These are phyloP conservation scores for Talaromyces trachyspermus DNA, from an alignment of 495 filamentous ascomycete genomes.

Conservation along the genomic window DNA sequence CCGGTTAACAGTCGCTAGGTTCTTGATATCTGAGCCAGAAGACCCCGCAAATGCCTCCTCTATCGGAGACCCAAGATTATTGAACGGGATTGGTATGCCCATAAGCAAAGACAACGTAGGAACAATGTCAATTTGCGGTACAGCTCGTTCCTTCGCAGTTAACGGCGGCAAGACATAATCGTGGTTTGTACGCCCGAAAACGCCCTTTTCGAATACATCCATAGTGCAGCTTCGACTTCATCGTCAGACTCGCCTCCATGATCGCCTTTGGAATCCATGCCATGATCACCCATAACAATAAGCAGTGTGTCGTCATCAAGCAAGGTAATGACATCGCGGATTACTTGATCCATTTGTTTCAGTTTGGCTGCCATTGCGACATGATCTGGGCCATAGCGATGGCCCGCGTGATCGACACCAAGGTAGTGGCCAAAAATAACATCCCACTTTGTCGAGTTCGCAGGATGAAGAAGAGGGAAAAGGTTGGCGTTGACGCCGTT, in stretches of 20 bases:
- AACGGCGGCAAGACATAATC: conserved; percentile 56
- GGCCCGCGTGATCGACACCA: conserved; percentile 94
- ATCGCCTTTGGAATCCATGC: conserved; percentile 96
- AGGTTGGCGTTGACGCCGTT: conserved; percentile 93
- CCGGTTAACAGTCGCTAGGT: conserved; percentile 66
- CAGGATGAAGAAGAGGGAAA: conserved; percentile 65
- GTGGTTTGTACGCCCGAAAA: conserved; percentile 70
- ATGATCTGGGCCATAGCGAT: conserved; percentile 92
- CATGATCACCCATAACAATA: conserved; percentile 96
- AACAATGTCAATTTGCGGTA: conserved; percentile 95
- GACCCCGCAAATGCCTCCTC: conserved; percentile 82
- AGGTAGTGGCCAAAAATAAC: conserved; percentile 88
- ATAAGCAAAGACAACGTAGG: conserved; percentile 82
- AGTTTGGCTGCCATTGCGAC: conserved; percentile 85
- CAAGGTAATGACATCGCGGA: conserved; percentile 60
- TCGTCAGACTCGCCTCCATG: conserved; percentile 95
- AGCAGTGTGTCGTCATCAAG: conserved; percentile 82
- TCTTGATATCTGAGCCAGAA: conserved; percentile 60
- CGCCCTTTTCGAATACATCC: conserved; percentile 91
- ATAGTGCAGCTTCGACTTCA: conserved; percentile 87
- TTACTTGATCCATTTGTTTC: conserved; percentile 78
- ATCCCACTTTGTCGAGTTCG: conserved; percentile 71
- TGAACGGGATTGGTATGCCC: conserved; percentile 90
- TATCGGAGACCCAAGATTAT: conserved; percentile 92
- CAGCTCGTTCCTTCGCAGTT: conserved; percentile 67